Percentiles rank a stretch among this genome's conserved stretches.
Evolutionary conservation across 768 basidiomycete genomes (phyloP).

Genomic region (Suillus paluster): DNA sequence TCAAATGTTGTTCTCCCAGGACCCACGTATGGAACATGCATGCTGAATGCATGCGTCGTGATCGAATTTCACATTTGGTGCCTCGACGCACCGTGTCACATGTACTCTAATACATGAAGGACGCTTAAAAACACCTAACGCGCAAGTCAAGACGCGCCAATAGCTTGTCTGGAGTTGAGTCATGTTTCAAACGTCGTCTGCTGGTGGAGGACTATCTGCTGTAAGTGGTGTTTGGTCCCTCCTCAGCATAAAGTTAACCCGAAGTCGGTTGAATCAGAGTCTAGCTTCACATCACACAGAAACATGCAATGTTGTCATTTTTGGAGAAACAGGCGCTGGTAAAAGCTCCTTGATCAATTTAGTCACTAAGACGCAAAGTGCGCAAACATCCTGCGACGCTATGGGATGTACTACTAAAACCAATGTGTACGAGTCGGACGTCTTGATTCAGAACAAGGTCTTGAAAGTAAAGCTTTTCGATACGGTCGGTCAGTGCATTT

Average conservation of each 20-base stretch:
- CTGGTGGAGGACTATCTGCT: no score
- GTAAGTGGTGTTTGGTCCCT: not conserved
- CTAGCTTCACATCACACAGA: not conserved
- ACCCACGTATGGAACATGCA: no score
- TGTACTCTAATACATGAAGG: no score
- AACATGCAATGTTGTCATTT: slow-evolving; percentile 29
- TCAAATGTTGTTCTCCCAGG: no score
- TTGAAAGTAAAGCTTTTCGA: slow-evolving; percentile 32
- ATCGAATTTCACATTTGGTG: no score
- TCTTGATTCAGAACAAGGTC: no score
- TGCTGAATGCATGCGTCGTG: no score
- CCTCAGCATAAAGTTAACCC: not conserved
- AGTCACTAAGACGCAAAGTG: slow-evolving; percentile 32
- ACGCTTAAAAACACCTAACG: not conserved
- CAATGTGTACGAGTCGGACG: not conserved
- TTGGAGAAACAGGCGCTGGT: slow-evolving; percentile 37
- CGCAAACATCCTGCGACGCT: slow-evolving; percentile 25
- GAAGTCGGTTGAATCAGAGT: not conserved
- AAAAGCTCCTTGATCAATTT: slow-evolving; percentile 37
- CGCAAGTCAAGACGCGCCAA: not conserved
- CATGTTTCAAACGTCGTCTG: not conserved
- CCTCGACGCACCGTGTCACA: no score
- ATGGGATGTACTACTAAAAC: slow-evolving; percentile 16
- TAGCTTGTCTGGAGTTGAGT: not conserved
- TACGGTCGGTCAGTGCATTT: slow-evolving; percentile 18